A percentile compares a stretch with the other conserved stretches of the same genome.
Evolutionary conservation across 148 eudicot species (phyloP).

Genomic region (Rhododendron simsii): DNA sequence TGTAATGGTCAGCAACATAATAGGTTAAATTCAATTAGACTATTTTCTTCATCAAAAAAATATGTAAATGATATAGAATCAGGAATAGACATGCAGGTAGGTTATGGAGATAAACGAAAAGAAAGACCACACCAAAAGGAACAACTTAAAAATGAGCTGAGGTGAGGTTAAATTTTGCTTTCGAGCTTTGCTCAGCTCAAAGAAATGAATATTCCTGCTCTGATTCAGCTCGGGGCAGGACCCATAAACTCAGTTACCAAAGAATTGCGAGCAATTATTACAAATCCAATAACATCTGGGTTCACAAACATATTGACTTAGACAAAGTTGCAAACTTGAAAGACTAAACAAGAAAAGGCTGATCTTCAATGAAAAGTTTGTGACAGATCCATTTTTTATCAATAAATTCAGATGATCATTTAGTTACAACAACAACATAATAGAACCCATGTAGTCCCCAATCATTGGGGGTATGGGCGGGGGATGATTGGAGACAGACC

Average conservation of each 20-base stretch:
- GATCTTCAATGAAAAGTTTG: background rate
- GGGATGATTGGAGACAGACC: too few species aligned
- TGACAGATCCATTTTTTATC: background rate
- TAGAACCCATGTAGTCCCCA: too few species aligned
- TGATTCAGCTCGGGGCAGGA: background rate
- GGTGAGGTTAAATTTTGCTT: background rate
- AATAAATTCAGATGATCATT: background rate
- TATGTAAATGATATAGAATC: background rate
- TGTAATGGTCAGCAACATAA: background rate
- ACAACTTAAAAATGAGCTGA: conserved; percentile 1
- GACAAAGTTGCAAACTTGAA: background rate
- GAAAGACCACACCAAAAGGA: background rate
- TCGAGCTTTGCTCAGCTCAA: background rate
- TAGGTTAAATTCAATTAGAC: background rate
- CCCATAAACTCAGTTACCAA: background rate
- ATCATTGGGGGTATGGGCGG: too few species aligned
- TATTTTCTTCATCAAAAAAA: background rate
- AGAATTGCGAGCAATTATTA: background rate
- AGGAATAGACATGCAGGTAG: background rate
- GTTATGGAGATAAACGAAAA: background rate
- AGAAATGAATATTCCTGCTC: background rate
- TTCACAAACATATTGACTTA: background rate
- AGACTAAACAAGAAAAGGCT: background rate
- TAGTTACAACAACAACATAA: background rate
- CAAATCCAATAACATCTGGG: background rate